Evolutionary conservation across 139 green algal genomes (phyloP).

Genomic region (Dunaliella sp.): DNA sequence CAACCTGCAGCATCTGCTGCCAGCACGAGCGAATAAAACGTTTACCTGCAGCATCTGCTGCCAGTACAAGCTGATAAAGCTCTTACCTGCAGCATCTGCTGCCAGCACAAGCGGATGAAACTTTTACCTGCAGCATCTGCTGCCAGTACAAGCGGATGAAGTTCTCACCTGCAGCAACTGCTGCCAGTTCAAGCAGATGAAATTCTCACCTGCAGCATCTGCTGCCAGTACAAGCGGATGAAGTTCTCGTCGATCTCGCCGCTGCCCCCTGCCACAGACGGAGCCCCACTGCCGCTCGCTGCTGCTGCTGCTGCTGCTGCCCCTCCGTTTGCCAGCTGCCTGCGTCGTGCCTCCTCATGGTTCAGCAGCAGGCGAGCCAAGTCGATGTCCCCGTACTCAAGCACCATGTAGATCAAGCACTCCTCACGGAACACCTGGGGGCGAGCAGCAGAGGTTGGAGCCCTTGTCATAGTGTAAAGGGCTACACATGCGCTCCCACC

Average conservation of each 20-base stretch:
- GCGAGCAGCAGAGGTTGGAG: too few species aligned
- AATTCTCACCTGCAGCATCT: constrained; percentile 84
- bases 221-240: constrained; percentile 94
- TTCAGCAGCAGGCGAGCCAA: constrained; percentile 82
- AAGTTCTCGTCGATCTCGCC: constrained; percentile 88
- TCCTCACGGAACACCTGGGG: constrained; percentile 67
- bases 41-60: too few species aligned
- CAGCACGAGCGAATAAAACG: too few species aligned
- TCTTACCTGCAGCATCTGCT: too few species aligned
- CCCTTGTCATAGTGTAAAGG: too few species aligned
- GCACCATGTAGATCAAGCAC: constrained; percentile 90
- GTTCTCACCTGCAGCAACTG: too few species aligned
- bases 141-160: too few species aligned
- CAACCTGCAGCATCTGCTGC: too few species aligned
- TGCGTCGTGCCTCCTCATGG: constrained; percentile 50
- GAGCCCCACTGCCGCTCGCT: constrained; percentile 9
- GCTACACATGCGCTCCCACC: too few species aligned
- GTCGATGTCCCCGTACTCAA: constrained; percentile 98
- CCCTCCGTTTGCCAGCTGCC: constrained; percentile 27
- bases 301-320: constrained; percentile 19
- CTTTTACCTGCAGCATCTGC: constrained; percentile 11
- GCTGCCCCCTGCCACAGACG: not conserved
- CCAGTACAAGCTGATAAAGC: too few species aligned
- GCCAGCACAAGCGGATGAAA: too few species aligned
- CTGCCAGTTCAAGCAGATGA: too few species aligned